Evolutionary conservation across 345 rosid species (phyloP).

Genomic region (Salix viminalis): DNA sequence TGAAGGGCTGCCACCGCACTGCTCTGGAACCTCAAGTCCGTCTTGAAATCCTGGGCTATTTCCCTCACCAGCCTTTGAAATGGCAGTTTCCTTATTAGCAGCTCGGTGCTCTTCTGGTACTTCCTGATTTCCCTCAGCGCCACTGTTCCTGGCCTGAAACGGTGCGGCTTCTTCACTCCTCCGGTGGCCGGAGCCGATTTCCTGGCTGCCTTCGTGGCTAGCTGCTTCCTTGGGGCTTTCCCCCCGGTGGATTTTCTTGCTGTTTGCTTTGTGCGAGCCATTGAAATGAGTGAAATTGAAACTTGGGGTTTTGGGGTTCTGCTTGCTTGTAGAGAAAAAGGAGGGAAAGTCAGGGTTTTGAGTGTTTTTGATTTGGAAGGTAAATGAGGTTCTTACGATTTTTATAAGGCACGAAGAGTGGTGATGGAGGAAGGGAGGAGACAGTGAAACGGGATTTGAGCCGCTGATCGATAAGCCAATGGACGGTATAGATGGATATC

Average conservation of each 20-base stretch:
- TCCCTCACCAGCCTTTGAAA: conserved; percentile 25
- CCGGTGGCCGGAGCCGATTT: conserved; percentile 26
- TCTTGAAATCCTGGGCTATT: conserved; percentile 23
- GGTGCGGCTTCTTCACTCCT: not conserved
- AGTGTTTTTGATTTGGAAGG: no score
- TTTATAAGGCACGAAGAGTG: not conserved
- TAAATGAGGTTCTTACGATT: not conserved
- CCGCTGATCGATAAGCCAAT: not conserved
- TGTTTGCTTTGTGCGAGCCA: conserved; percentile 28
- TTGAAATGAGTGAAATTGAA: not conserved
- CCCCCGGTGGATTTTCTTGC: conserved; percentile 26
- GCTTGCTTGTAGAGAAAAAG: not conserved
- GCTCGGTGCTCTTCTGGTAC: conserved; percentile 28
- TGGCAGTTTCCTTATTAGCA: conserved; percentile 19
- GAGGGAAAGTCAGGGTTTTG: no score
- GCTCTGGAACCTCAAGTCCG: conserved; percentile 22
- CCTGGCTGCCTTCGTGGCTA: conserved; percentile 20
- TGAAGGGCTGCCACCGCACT: conserved; percentile 3
- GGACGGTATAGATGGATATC: conserved; percentile 27
- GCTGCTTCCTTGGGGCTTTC: conserved; percentile 24
- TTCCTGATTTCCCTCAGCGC: conserved; percentile 22
- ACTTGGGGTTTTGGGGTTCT: not conserved
- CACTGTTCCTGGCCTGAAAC: conserved; percentile 25
- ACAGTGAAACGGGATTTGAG: not conserved
- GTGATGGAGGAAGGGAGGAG: not conserved